phyloP scores from a whole-genome alignment of 306 rosid species.

The Quercus berberidifolia region DNA sequence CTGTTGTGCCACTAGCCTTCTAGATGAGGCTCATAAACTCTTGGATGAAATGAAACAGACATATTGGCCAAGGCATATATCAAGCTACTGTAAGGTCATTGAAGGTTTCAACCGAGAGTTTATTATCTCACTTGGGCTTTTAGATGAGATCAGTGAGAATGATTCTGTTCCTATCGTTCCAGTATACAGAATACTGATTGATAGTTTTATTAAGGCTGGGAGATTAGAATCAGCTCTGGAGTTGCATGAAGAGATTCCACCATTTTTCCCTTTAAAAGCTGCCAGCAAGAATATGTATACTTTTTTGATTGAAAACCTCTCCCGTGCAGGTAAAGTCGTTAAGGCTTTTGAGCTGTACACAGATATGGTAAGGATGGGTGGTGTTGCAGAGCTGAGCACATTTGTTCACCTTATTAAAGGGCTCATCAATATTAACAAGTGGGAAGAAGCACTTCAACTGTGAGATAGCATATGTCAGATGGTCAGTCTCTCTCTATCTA shows the following conservation, averaged over 20 bases:
- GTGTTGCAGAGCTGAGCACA: slow-evolving; percentile 63
- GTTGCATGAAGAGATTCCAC: slow-evolving; percentile 68
- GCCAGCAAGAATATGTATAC: slow-evolving; percentile 48
- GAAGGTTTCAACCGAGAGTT: slow-evolving; percentile 74
- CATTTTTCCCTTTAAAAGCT: slow-evolving; percentile 41
- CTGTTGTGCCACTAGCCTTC: slow-evolving; percentile 60
- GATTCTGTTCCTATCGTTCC: slow-evolving; percentile 55
- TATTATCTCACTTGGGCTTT: slow-evolving; percentile 60
- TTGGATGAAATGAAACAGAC: slow-evolving; percentile 85
- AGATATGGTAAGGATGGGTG: slow-evolving; percentile 53
- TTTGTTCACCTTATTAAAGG: slow-evolving; percentile 72
- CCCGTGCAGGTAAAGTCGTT: slow-evolving; percentile 51
- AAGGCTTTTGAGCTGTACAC: slow-evolving; percentile 65
- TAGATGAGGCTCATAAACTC: slow-evolving; percentile 73
- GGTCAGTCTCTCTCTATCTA: slow-evolving; percentile 53
- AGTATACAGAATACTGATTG: slow-evolving; percentile 59
- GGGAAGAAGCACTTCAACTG: slow-evolving; percentile 80
- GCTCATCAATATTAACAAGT: slow-evolving; percentile 52
- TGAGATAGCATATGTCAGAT: slow-evolving; percentile 69
- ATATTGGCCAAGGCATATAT: slow-evolving; percentile 74
- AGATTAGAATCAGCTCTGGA: slow-evolving; percentile 58
- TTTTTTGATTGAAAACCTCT: slow-evolving; percentile 63
- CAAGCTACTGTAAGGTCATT: slow-evolving; percentile 60
- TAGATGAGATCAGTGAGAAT: slow-evolving; percentile 56
- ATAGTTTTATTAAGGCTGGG: slow-evolving; percentile 75